Evolutionary conservation across 2,329 filamentous ascomycete genomes (phyloP).

Genomic region (Zymoseptoria pseudotritici): DNA sequence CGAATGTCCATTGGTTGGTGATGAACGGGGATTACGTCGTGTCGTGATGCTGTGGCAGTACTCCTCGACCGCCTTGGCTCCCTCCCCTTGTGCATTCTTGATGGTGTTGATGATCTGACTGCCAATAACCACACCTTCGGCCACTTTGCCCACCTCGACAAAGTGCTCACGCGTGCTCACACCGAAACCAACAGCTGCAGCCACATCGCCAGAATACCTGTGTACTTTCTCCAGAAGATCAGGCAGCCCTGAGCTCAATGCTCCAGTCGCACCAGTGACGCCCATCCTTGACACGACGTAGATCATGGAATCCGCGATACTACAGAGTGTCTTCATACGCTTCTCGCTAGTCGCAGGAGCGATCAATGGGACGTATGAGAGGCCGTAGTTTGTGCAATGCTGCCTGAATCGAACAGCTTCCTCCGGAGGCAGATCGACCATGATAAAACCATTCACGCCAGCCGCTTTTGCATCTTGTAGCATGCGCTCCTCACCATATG

Average conservation of each 20-base stretch:
- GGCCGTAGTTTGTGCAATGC: slow-evolving; percentile 69
- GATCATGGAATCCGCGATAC: slow-evolving; percentile 96
- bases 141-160: slow-evolving; percentile 69
- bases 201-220: slow-evolving; percentile 82
- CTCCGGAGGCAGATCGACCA: slow-evolving; percentile 91
- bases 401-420: slow-evolving; percentile 89
- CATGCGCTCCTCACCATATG: slow-evolving; percentile 87
- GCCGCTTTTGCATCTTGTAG: slow-evolving; percentile 75
- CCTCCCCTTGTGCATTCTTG: slow-evolving; percentile 58
- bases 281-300: slow-evolving; percentile 98
- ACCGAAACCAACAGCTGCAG: slow-evolving; percentile 89
- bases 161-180: slow-evolving; percentile 96
- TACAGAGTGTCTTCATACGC: slow-evolving; percentile 92
- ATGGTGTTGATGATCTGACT: slow-evolving; percentile 88
- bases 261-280: slow-evolving; percentile 83
- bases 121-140: slow-evolving; percentile 93
- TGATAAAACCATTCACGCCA: slow-evolving; percentile 91
- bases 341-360: slow-evolving; percentile 86
- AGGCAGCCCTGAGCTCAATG: slow-evolving; percentile 72
- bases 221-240: slow-evolving; percentile 79
- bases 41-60: slow-evolving; percentile 69
- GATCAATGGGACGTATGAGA: slow-evolving; percentile 96
- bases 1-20: slow-evolving; percentile 9
- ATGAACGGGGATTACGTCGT: slow-evolving; percentile 19
- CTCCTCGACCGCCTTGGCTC: slow-evolving; percentile 68